phyloP scores from a whole-genome alignment of 2,329 filamentous ascomycete species.

The Cercospora sesami region DNA sequence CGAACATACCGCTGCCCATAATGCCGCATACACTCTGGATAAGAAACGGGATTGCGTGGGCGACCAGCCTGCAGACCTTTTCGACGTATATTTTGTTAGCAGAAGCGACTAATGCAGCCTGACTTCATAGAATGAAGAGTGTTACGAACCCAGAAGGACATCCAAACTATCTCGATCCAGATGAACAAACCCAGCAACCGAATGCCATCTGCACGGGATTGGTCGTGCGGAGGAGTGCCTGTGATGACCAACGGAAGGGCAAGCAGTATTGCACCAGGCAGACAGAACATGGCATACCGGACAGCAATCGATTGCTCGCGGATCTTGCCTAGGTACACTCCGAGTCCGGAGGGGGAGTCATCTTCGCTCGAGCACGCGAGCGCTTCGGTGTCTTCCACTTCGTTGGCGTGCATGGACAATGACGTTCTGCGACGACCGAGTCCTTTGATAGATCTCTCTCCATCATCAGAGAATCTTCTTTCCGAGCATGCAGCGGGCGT shows the following conservation, averaged over 20 bases:
- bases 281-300: constrained; percentile 66
- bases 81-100: neutral
- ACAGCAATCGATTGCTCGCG: constrained; percentile 63
- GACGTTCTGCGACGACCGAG: constrained; percentile 14
- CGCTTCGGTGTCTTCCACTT: constrained; percentile 12
- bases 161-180: constrained; percentile 69
- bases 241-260: constrained; percentile 61
- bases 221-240: constrained; percentile 29
- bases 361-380: constrained; percentile 47
- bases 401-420: neutral
- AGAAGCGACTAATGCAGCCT: neutral
- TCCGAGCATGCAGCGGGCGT: neutral
- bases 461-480: neutral
- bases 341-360: constrained; percentile 63
- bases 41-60: constrained; percentile 58
- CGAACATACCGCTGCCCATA: constrained; percentile 59
- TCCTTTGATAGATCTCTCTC: constrained; percentile 1
- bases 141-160: constrained; percentile 57
- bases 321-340: constrained; percentile 64
- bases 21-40: constrained; percentile 71
- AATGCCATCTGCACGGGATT: constrained; percentile 37
- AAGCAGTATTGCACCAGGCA: constrained; percentile 62
- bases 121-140: neutral
- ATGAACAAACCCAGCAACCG: constrained; percentile 63
- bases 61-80: constrained; percentile 60